These are phyloP conservation scores for Wickerhamomyces ciferrii DNA, from an alignment of 805 yeast genomes.

Conservation along the genomic window DNA sequence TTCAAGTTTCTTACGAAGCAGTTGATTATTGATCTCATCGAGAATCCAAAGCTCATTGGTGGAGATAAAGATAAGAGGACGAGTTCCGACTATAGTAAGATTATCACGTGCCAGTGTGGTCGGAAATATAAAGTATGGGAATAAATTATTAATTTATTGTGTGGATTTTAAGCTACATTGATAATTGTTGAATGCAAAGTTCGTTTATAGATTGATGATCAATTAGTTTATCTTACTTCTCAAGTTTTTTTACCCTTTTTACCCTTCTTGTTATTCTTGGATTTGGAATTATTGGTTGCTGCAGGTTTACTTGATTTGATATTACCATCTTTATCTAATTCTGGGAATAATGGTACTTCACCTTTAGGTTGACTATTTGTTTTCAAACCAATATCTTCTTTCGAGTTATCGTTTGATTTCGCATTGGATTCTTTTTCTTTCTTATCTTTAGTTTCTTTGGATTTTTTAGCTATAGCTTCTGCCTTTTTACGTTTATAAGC, in stretches of 20 bases:
- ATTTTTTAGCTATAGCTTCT: constrained; percentile 9
- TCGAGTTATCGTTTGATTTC: constrained; percentile 5
- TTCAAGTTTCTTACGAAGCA: neutral
- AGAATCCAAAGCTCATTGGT: neutral
- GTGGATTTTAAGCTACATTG: too few relatives aligned
- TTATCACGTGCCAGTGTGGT: neutral
- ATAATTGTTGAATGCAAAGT: too few relatives aligned
- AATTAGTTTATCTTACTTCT: too few relatives aligned
- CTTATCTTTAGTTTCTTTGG: constrained; percentile 6
- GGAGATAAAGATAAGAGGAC: constrained; percentile 1
- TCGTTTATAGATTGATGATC: too few relatives aligned
- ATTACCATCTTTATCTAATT: constrained; percentile 4
- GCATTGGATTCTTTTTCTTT: constrained; percentile 3
- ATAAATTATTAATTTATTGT: too few relatives aligned
- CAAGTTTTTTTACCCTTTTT: neutral
- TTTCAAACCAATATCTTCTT: constrained; percentile 3
- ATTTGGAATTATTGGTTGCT: constrained; percentile 20
- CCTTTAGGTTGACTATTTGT: constrained; percentile 1
- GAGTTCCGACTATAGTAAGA: neutral
- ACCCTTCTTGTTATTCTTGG: neutral
- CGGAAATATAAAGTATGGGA: neutral
- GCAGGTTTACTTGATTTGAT: constrained; percentile 10
- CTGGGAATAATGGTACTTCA: constrained; percentile 26
- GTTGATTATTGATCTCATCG: neutral
- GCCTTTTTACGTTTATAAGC: constrained; percentile 58